These are phyloP conservation scores for Lumnitzera racemosa DNA, from an alignment of 345 rosid genomes.

Conservation along the genomic window DNA sequence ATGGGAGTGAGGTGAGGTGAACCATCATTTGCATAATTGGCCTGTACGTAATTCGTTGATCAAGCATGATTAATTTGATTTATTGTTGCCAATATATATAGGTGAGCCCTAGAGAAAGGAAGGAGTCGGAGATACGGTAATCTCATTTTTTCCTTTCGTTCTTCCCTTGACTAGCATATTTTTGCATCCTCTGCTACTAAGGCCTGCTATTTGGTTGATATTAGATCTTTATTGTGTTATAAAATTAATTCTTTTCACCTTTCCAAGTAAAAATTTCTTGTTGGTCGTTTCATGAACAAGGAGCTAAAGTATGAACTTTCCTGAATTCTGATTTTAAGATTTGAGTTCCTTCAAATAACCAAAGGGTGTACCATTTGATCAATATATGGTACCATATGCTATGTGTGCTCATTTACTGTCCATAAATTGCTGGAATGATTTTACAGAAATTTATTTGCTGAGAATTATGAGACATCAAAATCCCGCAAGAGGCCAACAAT, in stretches of 20 bases:
- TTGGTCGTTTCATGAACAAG: too few species aligned
- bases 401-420: too few species aligned
- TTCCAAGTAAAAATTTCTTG: too few species aligned
- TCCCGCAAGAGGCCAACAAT: too few species aligned
- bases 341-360: too few species aligned
- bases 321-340: too few species aligned
- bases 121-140: slow-evolving; percentile 96
- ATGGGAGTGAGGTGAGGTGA: slow-evolving; percentile 99
- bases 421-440: too few species aligned
- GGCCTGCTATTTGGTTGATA: not conserved
- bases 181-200: slow-evolving; percentile 1
- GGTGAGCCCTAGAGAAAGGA: slow-evolving; percentile 81
- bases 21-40: slow-evolving; percentile 5
- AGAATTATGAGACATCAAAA: too few species aligned
- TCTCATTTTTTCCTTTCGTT: slow-evolving; percentile 5
- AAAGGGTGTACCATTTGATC: too few species aligned
- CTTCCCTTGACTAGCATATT: not conserved
- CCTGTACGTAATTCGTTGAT: slow-evolving; percentile 5
- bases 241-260: not conserved
- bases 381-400: too few species aligned
- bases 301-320: too few species aligned
- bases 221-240: not conserved
- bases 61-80: slow-evolving; percentile 1
- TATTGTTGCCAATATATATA: slow-evolving; percentile 19
- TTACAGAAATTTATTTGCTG: too few species aligned